Conservation (phyloP, 2,329 filamentous ascomycete genomes). For the Leptographium wingfieldii region DNA sequence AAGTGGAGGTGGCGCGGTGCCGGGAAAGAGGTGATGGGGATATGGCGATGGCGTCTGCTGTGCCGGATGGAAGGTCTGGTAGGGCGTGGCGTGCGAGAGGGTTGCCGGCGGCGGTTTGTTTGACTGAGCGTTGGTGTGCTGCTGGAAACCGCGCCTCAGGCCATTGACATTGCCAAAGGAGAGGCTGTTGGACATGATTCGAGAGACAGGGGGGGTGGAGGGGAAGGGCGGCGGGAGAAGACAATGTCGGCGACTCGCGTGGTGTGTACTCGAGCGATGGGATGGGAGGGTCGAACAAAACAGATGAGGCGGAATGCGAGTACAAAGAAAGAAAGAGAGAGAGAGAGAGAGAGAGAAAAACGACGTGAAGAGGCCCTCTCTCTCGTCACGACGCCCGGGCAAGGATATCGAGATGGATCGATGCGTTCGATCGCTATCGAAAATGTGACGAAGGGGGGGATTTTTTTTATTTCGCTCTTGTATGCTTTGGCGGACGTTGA, state of each 20-base stretch:
- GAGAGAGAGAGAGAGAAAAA: not conserved
- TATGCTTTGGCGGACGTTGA: not conserved
- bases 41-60: constrained; percentile 35
- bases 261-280: not conserved
- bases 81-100: constrained; percentile 39
- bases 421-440: not conserved
- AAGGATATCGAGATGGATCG: not conserved
- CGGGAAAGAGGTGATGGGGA: constrained; percentile 40
- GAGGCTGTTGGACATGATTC: constrained; percentile 33
- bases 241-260: not conserved
- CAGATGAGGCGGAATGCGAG: not conserved
- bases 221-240: not conserved
- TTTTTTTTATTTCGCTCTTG: not conserved
- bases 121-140: constrained; percentile 28
- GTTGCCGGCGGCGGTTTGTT: constrained; percentile 39
- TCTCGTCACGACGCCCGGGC: not conserved
- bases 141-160: constrained; percentile 33
- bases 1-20: constrained; percentile 32
- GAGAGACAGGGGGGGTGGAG: not conserved
- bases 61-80: constrained; percentile 33
- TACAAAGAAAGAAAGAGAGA: not conserved
- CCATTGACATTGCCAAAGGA: constrained; percentile 32
- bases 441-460: not conserved
- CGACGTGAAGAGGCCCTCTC: not conserved
- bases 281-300: not conserved